Base-by-base conservation (phyloP, 1,139 yeast species). In the Meyerozyma carpophila region DNA sequence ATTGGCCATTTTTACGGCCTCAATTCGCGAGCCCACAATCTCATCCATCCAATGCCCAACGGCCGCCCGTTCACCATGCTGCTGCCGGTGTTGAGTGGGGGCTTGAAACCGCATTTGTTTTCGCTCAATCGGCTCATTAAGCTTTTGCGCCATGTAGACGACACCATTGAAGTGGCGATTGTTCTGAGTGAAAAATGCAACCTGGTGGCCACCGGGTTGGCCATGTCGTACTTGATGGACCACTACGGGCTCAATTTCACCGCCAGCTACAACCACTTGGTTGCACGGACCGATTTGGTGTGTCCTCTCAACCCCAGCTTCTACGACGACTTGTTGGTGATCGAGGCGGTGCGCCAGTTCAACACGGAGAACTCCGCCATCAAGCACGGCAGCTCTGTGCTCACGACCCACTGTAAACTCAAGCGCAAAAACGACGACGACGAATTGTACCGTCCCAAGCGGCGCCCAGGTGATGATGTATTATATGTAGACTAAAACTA, bases 141-240 rank as follows among this genome's bases (percentile, higher is more conserved):
- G 49, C 58, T 73, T 44, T 59, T 71, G 45, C 65, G 58, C 45
- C 54, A 59, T 36, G 62, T 71, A 41, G 69, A 72, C 48, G 50
- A 54, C 26, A 52, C 59, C n/a, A 61, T 66, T 37, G 67, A 66
- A 43, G 60, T 69, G n/a, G 55, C 70, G 44, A 52, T 72, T 39
- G 58, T 70, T n/a, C 58, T 71, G n/a, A 69, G 65, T 34, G 57
- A 58, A 37, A 62, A 66, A 4, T 57, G 59, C 38, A 46, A 47
- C 31, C 59, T 53, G 41, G 55, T 67, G 37, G 61, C 71, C 36
- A 66, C 72, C 2, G 68, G 70, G 6, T 55, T 72, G 45, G 53
- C 66, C 14, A 61, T 68, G 32, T 64, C 73, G 34, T 69, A 68
- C 45, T 57, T 72, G 48, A 73, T 72, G 76, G 77, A 73, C 53